These are phyloP conservation scores for Polytrichum commune DNA, from an alignment of 225 moss, liverwort and hornwort species.

Conservation along the genomic window DNA sequence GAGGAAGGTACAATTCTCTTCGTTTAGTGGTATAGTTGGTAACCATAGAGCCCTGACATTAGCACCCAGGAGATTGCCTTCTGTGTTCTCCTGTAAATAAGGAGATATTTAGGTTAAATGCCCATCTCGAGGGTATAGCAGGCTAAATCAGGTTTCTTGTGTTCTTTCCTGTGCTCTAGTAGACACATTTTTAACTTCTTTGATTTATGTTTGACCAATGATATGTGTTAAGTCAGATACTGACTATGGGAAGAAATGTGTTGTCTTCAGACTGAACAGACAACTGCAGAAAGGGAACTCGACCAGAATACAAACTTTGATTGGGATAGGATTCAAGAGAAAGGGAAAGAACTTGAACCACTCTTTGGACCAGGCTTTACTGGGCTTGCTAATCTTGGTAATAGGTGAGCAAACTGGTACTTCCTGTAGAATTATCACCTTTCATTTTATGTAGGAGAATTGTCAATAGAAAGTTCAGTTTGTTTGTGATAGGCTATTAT, in stretches of 20 bases:
- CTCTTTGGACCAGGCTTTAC: conserved; percentile 97
- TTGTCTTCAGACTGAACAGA: conserved; percentile 88
- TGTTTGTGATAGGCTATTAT: too few species aligned
- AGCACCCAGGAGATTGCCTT: neutral
- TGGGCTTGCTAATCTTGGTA: conserved; percentile 95
- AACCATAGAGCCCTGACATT: neutral
- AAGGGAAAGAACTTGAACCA: conserved; percentile 92
- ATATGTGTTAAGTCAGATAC: neutral
- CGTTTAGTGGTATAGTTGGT: neutral
- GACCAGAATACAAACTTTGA: conserved; percentile 99
- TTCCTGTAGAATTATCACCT: too few species aligned
- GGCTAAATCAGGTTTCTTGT: too few species aligned
- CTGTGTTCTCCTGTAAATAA: neutral
- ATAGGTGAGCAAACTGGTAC: conserved; percentile 49
- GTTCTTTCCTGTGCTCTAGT: too few species aligned
- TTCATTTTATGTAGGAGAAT: too few species aligned
- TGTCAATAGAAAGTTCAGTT: too few species aligned
- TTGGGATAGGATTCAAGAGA: conserved; percentile 99
- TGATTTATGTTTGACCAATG: neutral
- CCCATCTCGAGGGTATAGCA: too few species aligned
- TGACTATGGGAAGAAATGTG: neutral
- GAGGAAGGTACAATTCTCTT: conserved; percentile 60
- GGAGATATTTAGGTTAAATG: neutral
- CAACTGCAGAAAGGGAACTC: conserved; percentile 95
- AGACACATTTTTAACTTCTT: too few species aligned